A percentile compares a stretch with the other conserved stretches of the same genome.
These are phyloP conservation scores for Phytophthora idaei DNA, from an alignment of 352 stramenopile genomes.

Conservation along the genomic window DNA sequence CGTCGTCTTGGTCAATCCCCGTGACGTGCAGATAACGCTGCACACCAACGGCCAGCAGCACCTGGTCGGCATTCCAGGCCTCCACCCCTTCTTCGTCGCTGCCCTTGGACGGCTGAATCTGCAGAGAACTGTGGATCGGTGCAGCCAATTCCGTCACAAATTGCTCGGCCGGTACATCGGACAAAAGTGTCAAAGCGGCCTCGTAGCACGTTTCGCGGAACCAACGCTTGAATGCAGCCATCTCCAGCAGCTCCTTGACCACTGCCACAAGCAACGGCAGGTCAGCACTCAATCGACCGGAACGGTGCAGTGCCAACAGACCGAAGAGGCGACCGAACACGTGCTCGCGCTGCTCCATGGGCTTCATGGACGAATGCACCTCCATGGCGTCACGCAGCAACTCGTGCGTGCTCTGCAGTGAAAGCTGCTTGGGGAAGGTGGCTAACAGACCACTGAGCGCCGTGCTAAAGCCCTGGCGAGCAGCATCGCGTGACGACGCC, in stretches of 20 bases:
- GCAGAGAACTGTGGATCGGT: constrained; percentile 28
- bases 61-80: constrained; percentile 77
- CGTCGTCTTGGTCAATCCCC: constrained; percentile 40
- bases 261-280: constrained; percentile 47
- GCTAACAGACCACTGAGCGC: constrained; percentile 74
- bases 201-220: constrained; percentile 84
- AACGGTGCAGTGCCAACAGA: constrained; percentile 82
- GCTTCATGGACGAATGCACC: constrained; percentile 85
- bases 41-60: constrained; percentile 74
- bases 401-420: constrained; percentile 57
- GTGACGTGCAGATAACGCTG: constrained; percentile 68
- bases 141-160: constrained; percentile 50
- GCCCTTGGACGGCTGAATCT: constrained; percentile 41
- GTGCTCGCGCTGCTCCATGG: constrained; percentile 92
- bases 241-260: constrained; percentile 83
- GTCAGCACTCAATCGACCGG: constrained; percentile 59
- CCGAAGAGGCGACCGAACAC: constrained; percentile 92
- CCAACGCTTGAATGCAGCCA: constrained; percentile 88
- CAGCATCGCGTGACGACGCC: constrained; percentile 87
- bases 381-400: constrained; percentile 82
- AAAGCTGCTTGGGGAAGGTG: constrained; percentile 47
- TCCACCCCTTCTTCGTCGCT: constrained; percentile 44
- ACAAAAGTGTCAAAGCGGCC: constrained; percentile 63
- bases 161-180: constrained; percentile 45
- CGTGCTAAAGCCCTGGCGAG: constrained; percentile 90